phyloP scores from a whole-genome alignment of 768 basidiomycete genomes.

The Lactarius deliciosus region DNA sequence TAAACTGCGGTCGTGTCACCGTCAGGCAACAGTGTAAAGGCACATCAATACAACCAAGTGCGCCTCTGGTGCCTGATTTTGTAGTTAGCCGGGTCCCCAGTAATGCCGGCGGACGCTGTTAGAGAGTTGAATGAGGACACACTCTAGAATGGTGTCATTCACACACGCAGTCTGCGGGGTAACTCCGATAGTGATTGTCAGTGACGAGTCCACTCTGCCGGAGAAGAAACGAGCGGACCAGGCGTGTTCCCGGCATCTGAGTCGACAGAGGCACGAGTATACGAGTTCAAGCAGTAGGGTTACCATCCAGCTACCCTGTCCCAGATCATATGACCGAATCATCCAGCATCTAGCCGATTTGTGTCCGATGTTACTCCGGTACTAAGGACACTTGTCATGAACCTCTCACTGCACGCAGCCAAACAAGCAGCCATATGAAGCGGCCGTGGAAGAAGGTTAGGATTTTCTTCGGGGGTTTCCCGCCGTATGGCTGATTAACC shows the following conservation, averaged over 20 bases:
- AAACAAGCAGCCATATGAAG: no score
- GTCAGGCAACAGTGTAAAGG: background rate
- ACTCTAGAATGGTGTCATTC: background rate
- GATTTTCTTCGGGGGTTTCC: no score
- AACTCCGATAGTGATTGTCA: background rate
- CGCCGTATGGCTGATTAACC: no score
- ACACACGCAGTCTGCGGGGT: background rate
- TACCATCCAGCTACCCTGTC: background rate
- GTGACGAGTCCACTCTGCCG: background rate
- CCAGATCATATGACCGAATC: background rate
- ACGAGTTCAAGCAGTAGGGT: background rate
- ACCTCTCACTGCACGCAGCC: no score
- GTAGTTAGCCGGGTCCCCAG: background rate
- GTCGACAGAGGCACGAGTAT: no score
- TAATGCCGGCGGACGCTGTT: background rate
- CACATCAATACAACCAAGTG: background rate
- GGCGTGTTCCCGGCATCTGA: background rate
- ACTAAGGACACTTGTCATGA: no score
- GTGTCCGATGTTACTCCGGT: background rate
- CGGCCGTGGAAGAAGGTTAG: no score
- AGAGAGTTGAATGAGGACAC: background rate
- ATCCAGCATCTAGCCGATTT: background rate
- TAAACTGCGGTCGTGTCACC: no score
- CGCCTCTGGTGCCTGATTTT: background rate
- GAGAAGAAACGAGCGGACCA: background rate